These are phyloP conservation scores for Candida vartiovaarae DNA, from an alignment of 805 yeast genomes.

Conservation along the genomic window DNA sequence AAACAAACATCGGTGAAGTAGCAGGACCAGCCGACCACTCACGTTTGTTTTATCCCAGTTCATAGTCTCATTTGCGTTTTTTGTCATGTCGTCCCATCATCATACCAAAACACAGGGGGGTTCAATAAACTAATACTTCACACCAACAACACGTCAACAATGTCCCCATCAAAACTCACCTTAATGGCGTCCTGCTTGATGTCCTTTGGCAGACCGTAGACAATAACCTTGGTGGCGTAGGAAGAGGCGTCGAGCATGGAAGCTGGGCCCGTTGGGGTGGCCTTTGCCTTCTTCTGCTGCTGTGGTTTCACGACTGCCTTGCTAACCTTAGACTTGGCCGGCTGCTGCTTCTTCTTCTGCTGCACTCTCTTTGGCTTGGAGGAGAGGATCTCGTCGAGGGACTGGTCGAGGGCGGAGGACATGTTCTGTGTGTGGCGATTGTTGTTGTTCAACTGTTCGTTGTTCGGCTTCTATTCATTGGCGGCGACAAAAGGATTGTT, in stretches of 20 bases:
- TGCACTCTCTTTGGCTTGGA: constrained; percentile 38
- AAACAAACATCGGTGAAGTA: background rate
- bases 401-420: constrained; percentile 76
- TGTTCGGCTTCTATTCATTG: background rate
- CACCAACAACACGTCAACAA: background rate
- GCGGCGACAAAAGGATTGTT: no score
- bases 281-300: constrained; percentile 18
- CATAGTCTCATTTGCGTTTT: background rate
- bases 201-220: constrained; percentile 81
- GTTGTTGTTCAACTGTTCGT: constrained; percentile 7
- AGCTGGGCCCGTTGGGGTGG: constrained; percentile 14
- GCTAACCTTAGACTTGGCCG: constrained; percentile 21
- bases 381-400: constrained; percentile 91
- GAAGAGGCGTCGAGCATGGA: constrained; percentile 22
- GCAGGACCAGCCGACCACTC: background rate
- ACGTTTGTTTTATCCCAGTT: background rate
- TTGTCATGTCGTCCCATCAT: background rate
- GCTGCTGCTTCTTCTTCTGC: constrained; percentile 24
- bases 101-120: background rate
- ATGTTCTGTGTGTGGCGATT: constrained; percentile 46
- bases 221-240: constrained; percentile 75
- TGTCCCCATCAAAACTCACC: constrained; percentile 54
- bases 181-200: constrained; percentile 76
- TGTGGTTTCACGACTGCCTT: constrained; percentile 17
- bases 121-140: background rate